Conservation (phyloP, 73 alveolate genomes). For the Breviolum minutum region DNA sequence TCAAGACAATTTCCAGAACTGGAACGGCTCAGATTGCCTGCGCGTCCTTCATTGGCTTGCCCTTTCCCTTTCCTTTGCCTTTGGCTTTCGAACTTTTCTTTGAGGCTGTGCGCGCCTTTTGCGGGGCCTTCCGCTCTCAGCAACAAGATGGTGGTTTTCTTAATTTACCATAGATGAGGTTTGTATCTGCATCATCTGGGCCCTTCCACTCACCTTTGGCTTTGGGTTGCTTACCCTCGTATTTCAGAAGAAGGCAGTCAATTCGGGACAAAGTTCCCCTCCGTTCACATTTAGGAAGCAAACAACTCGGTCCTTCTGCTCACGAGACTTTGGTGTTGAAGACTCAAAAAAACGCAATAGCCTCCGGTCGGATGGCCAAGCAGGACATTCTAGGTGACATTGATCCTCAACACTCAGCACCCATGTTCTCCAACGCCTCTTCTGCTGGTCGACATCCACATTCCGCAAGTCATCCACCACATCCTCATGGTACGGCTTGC, state of each 20-base stretch:
- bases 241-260: too few relatives aligned
- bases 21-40: neutral
- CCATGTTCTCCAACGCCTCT: neutral
- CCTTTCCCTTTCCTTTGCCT: constrained; percentile 88
- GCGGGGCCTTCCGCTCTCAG: neutral
- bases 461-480: constrained; percentile 57
- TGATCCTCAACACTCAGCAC: neutral
- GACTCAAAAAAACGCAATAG: constrained; percentile 69
- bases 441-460: constrained; percentile 74
- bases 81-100: constrained; percentile 25
- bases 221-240: too few relatives aligned
- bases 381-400: neutral
- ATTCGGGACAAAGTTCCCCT: neutral
- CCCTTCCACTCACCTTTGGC: neutral
- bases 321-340: neutral
- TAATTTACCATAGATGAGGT: neutral
- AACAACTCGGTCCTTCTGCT: neutral
- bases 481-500: too few relatives aligned
- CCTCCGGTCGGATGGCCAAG: neutral
- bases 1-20: too few relatives aligned
- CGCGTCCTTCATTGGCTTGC: neutral
- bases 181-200: neutral
- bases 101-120: neutral
- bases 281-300: neutral
- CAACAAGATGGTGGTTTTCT: too few relatives aligned